Conservation (phyloP, 2,329 filamentous ascomycete genomes). For the Pseudopithomyces maydicus region DNA sequence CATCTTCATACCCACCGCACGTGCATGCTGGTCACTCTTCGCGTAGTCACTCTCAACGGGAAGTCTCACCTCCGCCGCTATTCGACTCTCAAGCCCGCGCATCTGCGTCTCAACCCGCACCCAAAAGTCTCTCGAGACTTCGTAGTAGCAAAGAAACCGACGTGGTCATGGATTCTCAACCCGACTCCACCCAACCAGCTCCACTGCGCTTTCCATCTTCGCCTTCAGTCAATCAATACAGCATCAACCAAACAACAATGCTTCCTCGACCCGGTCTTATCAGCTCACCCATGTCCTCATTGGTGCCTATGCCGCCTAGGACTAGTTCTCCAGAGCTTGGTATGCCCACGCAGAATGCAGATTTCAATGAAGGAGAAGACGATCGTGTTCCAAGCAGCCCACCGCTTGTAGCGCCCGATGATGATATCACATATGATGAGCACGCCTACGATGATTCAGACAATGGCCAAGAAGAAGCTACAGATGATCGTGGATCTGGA, state of each 20-base stretch:
- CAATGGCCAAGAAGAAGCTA: constrained; percentile 21
- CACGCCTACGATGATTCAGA: constrained; percentile 30
- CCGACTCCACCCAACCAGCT: constrained; percentile 37
- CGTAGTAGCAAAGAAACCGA: constrained; percentile 42
- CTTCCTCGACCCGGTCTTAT: constrained; percentile 33
- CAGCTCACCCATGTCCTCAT: constrained; percentile 38
- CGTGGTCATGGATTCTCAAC: constrained; percentile 54
- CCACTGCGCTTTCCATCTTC: constrained; percentile 43
- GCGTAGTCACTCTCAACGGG: constrained; percentile 23
- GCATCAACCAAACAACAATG: constrained; percentile 43
- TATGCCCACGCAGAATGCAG: constrained; percentile 12
- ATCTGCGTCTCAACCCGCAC: constrained; percentile 21
- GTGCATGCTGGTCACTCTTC: constrained; percentile 27
- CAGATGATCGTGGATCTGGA: constrained; percentile 10
- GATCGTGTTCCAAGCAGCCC: constrained; percentile 46
- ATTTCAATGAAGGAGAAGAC: constrained; percentile 21
- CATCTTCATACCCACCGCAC: constrained; percentile 41
- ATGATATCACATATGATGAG: constrained; percentile 30
- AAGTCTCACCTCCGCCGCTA: constrained; percentile 26
- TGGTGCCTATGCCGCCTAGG: constrained; percentile 34
- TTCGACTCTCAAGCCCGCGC: constrained; percentile 23
- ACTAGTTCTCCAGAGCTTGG: constrained; percentile 19
- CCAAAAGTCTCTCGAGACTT: constrained; percentile 17
- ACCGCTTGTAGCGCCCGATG: constrained; percentile 28
- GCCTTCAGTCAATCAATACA: constrained; percentile 40